phyloP scores from a whole-genome alignment of 805 yeast species.

The Saccharomycopsis amapae region DNA sequence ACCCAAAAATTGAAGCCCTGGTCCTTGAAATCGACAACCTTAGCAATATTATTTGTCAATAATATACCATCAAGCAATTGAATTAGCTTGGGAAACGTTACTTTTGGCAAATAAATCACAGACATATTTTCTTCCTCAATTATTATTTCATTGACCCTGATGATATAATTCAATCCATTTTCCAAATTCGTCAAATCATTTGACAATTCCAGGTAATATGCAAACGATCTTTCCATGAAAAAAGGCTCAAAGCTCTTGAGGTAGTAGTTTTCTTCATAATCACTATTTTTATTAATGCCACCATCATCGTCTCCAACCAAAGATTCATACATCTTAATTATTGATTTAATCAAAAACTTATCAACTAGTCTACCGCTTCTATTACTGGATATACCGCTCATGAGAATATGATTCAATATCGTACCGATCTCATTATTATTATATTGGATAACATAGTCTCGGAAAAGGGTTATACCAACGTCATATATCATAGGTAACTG shows the following conservation, averaged over 20 bases:
- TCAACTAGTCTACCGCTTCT: slow-evolving; percentile 52
- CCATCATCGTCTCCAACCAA: slow-evolving; percentile 15
- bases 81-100: slow-evolving; percentile 46
- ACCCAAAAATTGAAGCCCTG: slow-evolving; percentile 59
- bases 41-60: slow-evolving; percentile 48
- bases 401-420: slow-evolving; percentile 40
- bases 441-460: slow-evolving; percentile 48
- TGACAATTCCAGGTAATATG: slow-evolving; percentile 46
- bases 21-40: slow-evolving; percentile 42
- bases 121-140: slow-evolving; percentile 56
- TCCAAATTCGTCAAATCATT: slow-evolving; percentile 35
- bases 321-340: slow-evolving; percentile 61
- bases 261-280: slow-evolving; percentile 56
- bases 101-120: slow-evolving; percentile 44
- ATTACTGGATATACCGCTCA: slow-evolving; percentile 49
- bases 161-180: slow-evolving; percentile 51
- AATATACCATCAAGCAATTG: slow-evolving; percentile 53
- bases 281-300: slow-evolving; percentile 18
- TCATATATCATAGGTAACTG: slow-evolving; percentile 63
- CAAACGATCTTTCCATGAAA: slow-evolving; percentile 46
- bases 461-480: slow-evolving; percentile 61
- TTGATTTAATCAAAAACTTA: slow-evolving; percentile 49
- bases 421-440: slow-evolving; percentile 45
- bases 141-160: slow-evolving; percentile 44
- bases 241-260: slow-evolving; percentile 58